Percentiles rank a stretch among this genome's conserved stretches.
phyloP scores from a whole-genome alignment of 345 rosid species.

The Ceriops tagal region DNA sequence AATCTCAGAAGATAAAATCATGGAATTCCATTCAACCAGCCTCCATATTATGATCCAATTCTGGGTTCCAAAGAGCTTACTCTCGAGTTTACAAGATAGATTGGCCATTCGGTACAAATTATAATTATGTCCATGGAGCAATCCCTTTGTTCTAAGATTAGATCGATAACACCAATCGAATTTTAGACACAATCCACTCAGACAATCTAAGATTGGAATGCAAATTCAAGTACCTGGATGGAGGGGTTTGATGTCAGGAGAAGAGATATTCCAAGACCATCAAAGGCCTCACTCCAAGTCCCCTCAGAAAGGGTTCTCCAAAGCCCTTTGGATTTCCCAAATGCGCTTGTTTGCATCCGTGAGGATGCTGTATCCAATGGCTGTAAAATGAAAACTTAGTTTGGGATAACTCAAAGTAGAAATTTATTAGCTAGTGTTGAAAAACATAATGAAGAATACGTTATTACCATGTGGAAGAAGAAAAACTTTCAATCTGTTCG shows the following conservation, averaged over 20 bases:
- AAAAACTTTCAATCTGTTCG: neutral
- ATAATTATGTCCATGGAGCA: too few relatives aligned
- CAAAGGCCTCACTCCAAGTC: conserved; percentile 26
- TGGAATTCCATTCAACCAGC: neutral
- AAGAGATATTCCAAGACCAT: conserved; percentile 27
- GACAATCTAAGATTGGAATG: neutral
- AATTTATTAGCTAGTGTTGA: neutral
- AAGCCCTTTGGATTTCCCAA: conserved; percentile 24
- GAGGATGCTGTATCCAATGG: conserved; percentile 30
- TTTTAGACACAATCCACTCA: neutral
- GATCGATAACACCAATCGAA: neutral
- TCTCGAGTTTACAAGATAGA: too few relatives aligned
- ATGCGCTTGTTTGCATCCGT: conserved; percentile 28
- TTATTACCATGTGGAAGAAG: neutral
- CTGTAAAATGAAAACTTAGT: conserved; percentile 9
- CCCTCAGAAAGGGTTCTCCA: conserved; percentile 27
- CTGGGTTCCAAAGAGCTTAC: too few relatives aligned
- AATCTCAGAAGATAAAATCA: neutral
- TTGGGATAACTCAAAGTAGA: neutral
- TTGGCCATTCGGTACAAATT: too few relatives aligned
- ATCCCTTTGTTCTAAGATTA: neutral
- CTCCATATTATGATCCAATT: too few relatives aligned
- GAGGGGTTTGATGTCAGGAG: conserved; percentile 31
- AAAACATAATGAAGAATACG: neutral
- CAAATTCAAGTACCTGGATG: conserved; percentile 20